Percentiles rank a stretch among this genome's conserved stretches.
phyloP scores from a whole-genome alignment of 441 rosid species.

The Omphalea diandra region DNA sequence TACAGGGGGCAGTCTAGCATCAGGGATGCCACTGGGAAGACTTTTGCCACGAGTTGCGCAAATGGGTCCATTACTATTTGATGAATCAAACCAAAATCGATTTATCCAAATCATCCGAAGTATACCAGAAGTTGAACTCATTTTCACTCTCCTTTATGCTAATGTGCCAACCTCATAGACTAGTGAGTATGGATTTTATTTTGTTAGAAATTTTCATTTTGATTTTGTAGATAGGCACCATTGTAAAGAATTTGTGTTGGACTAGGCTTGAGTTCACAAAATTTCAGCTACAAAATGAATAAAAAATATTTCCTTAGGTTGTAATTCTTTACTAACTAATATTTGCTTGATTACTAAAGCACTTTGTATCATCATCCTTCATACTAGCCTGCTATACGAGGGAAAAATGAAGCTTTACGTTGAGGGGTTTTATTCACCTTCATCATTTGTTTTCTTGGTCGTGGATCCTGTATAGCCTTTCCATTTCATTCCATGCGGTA shows the following conservation, averaged over 20 bases:
- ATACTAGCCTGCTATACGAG: not conserved
- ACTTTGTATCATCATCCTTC: not conserved
- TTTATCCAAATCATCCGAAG: constrained; percentile 47
- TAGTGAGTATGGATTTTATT: constrained; percentile 20
- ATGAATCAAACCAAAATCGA: constrained; percentile 60
- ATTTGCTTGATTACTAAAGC: constrained; percentile 1
- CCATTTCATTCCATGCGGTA: too few relatives aligned
- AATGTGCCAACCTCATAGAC: constrained; percentile 49
- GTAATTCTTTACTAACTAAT: constrained; percentile 25
- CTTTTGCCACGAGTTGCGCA: constrained; percentile 72
- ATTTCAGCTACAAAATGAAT: constrained; percentile 20
- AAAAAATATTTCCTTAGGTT: constrained; percentile 22
- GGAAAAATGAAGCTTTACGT: not conserved
- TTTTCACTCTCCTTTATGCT: constrained; percentile 82
- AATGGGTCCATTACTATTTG: constrained; percentile 45
- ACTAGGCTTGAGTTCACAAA: constrained; percentile 22
- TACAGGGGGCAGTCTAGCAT: constrained; percentile 32
- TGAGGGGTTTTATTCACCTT: not conserved
- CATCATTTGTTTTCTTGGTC: not conserved
- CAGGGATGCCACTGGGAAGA: constrained; percentile 70
- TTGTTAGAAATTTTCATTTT: constrained; percentile 4
- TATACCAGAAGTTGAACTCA: constrained; percentile 64
- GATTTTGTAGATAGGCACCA: constrained; percentile 12
- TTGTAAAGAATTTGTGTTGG: constrained; percentile 27
- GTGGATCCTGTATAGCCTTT: too few relatives aligned